A percentile compares a stretch with the other conserved stretches of the same genome.
These are phyloP conservation scores for Psilocybe cyanescens DNA, from an alignment of 768 basidiomycete genomes.

Conservation along the genomic window DNA sequence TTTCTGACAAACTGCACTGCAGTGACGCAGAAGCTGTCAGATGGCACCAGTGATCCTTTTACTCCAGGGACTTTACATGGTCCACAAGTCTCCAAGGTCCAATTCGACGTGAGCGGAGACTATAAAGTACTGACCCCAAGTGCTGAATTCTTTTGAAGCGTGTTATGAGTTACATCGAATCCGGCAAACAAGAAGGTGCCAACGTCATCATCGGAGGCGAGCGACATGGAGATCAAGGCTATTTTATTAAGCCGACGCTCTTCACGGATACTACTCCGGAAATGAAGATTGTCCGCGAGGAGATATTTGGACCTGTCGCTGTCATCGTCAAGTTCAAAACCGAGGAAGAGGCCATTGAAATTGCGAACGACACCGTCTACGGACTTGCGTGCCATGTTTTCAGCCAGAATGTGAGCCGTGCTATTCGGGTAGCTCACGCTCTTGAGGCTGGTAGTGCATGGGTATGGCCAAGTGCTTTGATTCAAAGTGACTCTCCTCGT, in stretches of 20 bases:
- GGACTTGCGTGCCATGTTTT: conserved; percentile 83
- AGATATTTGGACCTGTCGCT: conserved; percentile 82
- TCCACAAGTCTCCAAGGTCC: conserved; percentile 69
- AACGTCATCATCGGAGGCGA: conserved; percentile 68
- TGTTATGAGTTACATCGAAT: conserved; percentile 76
- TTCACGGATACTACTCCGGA: conserved; percentile 65
- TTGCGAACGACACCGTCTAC: conserved; percentile 79
- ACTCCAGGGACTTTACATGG: conserved; percentile 57
- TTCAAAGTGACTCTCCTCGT: conserved; percentile 2
- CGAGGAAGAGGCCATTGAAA: conserved; percentile 56
- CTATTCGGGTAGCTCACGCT: conserved; percentile 62
- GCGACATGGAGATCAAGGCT: conserved; percentile 48
- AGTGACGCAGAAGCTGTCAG: conserved; percentile 50
- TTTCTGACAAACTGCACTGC: conserved; percentile 62
- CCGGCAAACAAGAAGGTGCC: conserved; percentile 73
- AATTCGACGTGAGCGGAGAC: conserved; percentile 56
- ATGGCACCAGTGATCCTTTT: conserved; percentile 69
- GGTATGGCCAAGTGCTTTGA: conserved; percentile 60
- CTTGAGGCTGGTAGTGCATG: conserved; percentile 43
- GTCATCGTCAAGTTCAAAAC: conserved; percentile 77
- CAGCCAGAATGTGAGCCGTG: conserved; percentile 67
- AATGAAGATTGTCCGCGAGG: conserved; percentile 74
- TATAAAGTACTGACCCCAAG: too few species aligned
- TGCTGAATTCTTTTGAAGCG: conserved; percentile 42
- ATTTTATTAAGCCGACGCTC: conserved; percentile 75